These are phyloP conservation scores for Plasmodium gallinaceum DNA, from an alignment of 169 alveolate genomes.

Conservation along the genomic window DNA sequence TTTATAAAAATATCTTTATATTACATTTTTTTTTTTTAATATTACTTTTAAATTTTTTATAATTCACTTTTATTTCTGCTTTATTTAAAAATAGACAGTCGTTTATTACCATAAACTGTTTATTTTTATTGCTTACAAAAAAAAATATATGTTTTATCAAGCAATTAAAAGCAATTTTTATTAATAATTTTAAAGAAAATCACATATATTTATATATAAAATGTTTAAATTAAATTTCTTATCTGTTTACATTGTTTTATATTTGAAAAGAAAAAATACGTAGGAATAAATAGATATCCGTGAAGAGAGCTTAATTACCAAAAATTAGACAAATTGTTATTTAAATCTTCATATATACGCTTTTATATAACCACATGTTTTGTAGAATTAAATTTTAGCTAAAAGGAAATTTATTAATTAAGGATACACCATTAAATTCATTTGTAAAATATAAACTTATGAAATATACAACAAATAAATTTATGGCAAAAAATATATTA, in stretches of 20 bases:
- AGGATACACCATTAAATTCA: conserved; percentile 4
- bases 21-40: no score
- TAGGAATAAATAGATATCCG: conserved; percentile 16
- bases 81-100: no score
- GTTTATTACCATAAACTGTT: no score
- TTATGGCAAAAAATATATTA: neutral
- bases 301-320: conserved; percentile 9
- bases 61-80: no score
- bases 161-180: neutral
- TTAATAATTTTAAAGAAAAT: conserved; percentile 17
- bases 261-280: neutral
- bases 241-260: neutral
- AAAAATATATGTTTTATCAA: no score
- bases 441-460: neutral
- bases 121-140: no score
- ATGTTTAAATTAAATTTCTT: neutral
- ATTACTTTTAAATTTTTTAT: no score
- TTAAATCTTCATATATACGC: no score
- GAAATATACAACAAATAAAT: conserved; percentile 12
- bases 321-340: neutral
- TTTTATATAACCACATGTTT: conserved; percentile 30
- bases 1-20: no score
- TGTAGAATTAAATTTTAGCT: conserved; percentile 50
- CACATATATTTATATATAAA: neutral
- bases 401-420: conserved; percentile 2